Evolutionary conservation across 202 grass and related monocot genomes (phyloP), one percentile per base, ranked within the genome.

Genomic region (Thinopyrum obtusiflorum): DNA sequence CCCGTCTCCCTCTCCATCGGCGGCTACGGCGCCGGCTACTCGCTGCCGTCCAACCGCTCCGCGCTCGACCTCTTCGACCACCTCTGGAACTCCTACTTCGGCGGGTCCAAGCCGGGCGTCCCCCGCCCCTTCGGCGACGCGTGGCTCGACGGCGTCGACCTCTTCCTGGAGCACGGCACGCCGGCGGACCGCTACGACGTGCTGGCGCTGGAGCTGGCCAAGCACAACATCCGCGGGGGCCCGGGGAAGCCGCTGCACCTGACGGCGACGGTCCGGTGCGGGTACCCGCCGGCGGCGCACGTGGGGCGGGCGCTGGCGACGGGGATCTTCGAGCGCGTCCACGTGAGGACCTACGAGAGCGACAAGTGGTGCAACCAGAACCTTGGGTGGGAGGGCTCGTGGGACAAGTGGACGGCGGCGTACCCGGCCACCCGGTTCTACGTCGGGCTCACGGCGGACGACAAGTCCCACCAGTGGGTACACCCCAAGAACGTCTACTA

Each of bases 31-130:
- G 11, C 18, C 33, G 42, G 8, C 33, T 89, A 85, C 82, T 80
- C 76, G 0, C 77, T 89, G 7, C 77, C 68, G 0, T 68, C 87
- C 20, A 35, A 67, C 60, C 32, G 31, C 3, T 75, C 61, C 0
- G 82, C 68, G 13, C 76, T 75, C 0, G 77, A 73, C 59, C 76
- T 84, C 42, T 79, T 73, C 81, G 68, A 84, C 66, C 23, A 88
- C 86, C 80, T 88, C 40, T 89, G 82, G 77, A 80, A 85, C 82
- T 60, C 77, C 68, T 81, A 76, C 87, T 46, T 89, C 47, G 82
- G 82, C 20, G 87, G 82, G 13, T 23, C 25, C 35, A 28, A 65
- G 35, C 25, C 8, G 0, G 68, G 62, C 35, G 21, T 66, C 1
- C 25, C 0, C n/a, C 68, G 69, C 14, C 77, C 77, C 0, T 89